Conservation (phyloP, 1,284 basidiomycete genomes). For the Bjerkandera adusta region DNA sequence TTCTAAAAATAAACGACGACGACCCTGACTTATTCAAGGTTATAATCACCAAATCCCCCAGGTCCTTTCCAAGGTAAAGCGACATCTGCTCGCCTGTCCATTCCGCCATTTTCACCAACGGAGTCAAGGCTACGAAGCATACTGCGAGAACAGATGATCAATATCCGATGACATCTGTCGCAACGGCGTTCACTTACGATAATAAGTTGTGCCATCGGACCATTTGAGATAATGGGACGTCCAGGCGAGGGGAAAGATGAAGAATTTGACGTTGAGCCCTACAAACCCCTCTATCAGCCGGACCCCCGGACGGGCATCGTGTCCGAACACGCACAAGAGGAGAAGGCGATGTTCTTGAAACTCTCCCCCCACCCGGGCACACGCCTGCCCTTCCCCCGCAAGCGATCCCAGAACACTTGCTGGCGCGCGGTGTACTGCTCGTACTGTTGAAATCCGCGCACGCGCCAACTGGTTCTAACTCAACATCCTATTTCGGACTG, state of each 20-base stretch:
- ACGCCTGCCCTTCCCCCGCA: conserved; percentile 48
- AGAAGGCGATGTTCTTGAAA: conserved; percentile 42
- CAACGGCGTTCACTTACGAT: conserved; percentile 26
- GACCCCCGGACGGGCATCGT: not conserved
- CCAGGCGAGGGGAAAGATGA: conserved; percentile 67
- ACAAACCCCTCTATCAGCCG: too few species aligned
- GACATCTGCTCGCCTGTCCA: conserved; percentile 63
- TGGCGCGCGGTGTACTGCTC: conserved; percentile 4
- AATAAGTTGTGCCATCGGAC: conserved; percentile 20
- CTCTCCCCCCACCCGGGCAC: conserved; percentile 45
- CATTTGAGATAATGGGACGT: conserved; percentile 44
- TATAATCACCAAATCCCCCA: conserved; percentile 57
- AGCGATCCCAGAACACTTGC: conserved; percentile 41
- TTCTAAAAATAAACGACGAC: not conserved
- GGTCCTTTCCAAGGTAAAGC: conserved; percentile 51
- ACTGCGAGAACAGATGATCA: conserved; percentile 33
- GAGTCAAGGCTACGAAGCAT: conserved; percentile 55
- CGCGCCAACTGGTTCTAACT: too few species aligned
- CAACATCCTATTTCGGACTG: too few species aligned
- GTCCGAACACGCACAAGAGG: conserved; percentile 46
- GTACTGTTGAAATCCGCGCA: too few species aligned
- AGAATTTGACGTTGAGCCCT: conserved; percentile 48
- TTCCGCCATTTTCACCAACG: conserved; percentile 55
- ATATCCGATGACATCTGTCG: conserved; percentile 17
- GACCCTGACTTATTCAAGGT: conserved; percentile 61